phyloP scores from a whole-genome alignment of 345 rosid genomes.

The Psidium guajava region DNA sequence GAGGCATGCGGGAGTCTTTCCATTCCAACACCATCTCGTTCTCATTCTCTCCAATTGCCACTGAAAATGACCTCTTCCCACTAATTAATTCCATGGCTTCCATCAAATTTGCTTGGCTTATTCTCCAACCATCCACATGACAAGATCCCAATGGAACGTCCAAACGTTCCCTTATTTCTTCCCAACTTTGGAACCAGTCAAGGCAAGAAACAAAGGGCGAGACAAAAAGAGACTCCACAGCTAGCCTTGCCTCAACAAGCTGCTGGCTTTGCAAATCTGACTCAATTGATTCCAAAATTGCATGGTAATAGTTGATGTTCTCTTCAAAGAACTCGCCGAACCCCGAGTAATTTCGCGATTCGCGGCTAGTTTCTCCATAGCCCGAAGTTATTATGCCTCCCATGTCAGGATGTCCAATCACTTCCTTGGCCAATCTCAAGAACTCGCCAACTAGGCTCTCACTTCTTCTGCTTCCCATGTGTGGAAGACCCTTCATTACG shows the following conservation, averaged over 20 bases:
- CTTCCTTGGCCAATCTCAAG: constrained; percentile 25
- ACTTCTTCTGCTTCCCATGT: background rate
- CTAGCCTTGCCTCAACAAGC: constrained; percentile 27
- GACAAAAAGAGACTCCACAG: constrained; percentile 34
- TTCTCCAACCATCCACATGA: constrained; percentile 7
- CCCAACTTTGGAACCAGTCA: constrained; percentile 31
- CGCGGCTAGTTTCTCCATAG: constrained; percentile 18
- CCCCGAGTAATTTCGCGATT: background rate
- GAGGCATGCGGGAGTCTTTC: constrained; percentile 16
- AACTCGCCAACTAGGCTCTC: background rate
- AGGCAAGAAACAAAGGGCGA: constrained; percentile 21
- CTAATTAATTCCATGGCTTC: constrained; percentile 29
- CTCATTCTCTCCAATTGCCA: constrained; percentile 20
- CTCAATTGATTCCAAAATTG: constrained; percentile 27
- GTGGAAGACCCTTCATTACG: background rate
- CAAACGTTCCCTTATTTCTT: constrained; percentile 11
- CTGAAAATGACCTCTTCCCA: constrained; percentile 14
- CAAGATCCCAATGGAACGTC: background rate
- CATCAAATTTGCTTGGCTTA: constrained; percentile 17
- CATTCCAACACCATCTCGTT: constrained; percentile 36
- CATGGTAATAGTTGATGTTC: constrained; percentile 20
- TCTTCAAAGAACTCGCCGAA: constrained; percentile 28
- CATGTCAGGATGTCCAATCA: constrained; percentile 11
- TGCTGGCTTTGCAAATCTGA: constrained; percentile 6
- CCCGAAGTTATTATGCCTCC: constrained; percentile 11